Evolutionary conservation across 192 early-diverging fungal genomes (phyloP), one percentile per base, ranked within the genome.

Genomic region (Coemansia sp.): DNA sequence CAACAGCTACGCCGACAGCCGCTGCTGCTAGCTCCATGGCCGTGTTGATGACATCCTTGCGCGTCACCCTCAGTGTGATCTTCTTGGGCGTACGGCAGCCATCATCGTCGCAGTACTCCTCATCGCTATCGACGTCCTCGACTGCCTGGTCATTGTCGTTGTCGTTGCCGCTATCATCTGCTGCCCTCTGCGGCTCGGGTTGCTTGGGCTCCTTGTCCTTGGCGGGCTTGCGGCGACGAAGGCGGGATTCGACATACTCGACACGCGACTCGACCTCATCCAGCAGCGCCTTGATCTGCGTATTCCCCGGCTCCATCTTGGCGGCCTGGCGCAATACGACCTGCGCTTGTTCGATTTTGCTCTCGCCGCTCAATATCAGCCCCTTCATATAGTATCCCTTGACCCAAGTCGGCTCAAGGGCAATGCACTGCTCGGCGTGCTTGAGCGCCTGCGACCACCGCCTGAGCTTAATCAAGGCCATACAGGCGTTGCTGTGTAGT

Each of bases 331-430:
- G 62, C 55, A 83, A 45, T 6, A 63, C 81, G 14, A 53, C 70
- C 34, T 33, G 38, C 0, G 81, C 68, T 64, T 71, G 76, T 33
- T 78, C 81, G 16, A 83, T 63, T 69, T 79, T 78, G 73, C 76
- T 83, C 60, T 83, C 76, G 28, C 48, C 69, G 53, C 76, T 78
- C 38, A 83, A 67, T 11, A 83, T 69, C 33, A 68, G 34, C 0
- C 76, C 81, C 76, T 83, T 83, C 68, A 83, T 73, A 40, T 83
- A 83, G 36, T 83, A 79, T 0, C 81, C 81, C 61, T 83, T 83
- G 60, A 72, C 81, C 81, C 81, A 83, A 6, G 57, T 46, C 18
- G 81, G 81, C 31, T 83, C 81, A 21, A 83, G 63, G 16, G 67
- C 71, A 43, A 83, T 83, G 36, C 81, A 83, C 60, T 83, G 81